Conservation (phyloP, 2,329 filamentous ascomycete genomes). For the Stagonosporopsis rhizophila region DNA sequence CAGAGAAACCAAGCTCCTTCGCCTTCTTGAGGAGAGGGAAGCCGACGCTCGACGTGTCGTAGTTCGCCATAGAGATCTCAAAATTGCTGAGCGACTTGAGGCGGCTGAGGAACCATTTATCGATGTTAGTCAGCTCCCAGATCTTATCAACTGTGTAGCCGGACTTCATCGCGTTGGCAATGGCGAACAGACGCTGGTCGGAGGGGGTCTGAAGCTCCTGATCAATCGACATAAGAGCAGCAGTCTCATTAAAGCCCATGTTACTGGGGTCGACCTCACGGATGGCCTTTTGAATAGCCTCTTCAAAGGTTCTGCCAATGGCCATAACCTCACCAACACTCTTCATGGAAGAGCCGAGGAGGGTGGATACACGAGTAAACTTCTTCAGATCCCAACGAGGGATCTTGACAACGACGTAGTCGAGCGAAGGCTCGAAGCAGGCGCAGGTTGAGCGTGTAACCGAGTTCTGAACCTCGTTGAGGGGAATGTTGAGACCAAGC, state of each 20-base stretch:
- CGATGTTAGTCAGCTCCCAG: constrained; percentile 97
- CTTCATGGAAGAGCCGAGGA: constrained; percentile 98
- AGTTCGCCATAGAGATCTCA: constrained; percentile 76
- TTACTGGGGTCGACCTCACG: constrained; percentile 95
- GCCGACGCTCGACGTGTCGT: constrained; percentile 70
- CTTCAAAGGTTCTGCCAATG: constrained; percentile 94
- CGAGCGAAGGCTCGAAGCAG: constrained; percentile 97
- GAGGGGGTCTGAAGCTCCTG: constrained; percentile 96
- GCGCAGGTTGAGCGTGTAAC: constrained; percentile 96
- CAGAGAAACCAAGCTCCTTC: constrained; percentile 93
- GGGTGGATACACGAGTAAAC: constrained; percentile 94
- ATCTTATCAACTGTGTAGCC: constrained; percentile 97
- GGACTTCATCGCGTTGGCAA: constrained; percentile 95
- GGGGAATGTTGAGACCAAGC: constrained; percentile 88
- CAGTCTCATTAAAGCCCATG: constrained; percentile 90
- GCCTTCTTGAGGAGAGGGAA: constrained; percentile 76
- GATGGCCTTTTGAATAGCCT: constrained; percentile 98
- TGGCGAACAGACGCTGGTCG: constrained; percentile 95
- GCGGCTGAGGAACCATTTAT: constrained; percentile 96
- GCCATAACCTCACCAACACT: constrained; percentile 99
- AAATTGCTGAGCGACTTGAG: constrained; percentile 93
- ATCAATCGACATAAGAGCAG: constrained; percentile 87
- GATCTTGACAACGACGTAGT: constrained; percentile 99
- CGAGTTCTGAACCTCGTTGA: constrained; percentile 96
- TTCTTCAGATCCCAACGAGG: constrained; percentile 99